Evolutionary conservation across 805 yeast genomes (phyloP).

Genomic region (Schizosaccharomyces lindneri): DNA sequence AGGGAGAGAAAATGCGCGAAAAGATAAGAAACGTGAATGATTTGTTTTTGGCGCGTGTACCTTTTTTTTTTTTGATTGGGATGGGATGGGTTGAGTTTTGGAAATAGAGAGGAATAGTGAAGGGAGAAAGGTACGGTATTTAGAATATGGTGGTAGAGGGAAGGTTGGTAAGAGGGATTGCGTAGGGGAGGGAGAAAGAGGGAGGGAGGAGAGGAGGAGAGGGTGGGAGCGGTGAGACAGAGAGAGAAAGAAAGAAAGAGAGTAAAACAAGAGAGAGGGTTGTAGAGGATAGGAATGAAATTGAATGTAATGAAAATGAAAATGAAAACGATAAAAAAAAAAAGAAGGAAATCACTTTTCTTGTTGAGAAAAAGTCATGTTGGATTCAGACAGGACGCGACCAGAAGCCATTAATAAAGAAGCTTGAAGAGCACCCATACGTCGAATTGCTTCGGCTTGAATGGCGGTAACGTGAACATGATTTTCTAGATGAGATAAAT

Average conservation of each 20-base stretch:
- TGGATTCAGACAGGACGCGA: neutral
- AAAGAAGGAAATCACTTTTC: neutral
- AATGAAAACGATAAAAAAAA: neutral
- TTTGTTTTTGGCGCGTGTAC: too few species aligned
- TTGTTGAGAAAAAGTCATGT: neutral
- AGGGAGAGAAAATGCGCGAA: too few species aligned
- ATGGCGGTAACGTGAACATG: conserved; percentile 25
- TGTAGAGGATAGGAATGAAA: neutral
- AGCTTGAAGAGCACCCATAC: conserved; percentile 33
- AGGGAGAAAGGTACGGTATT: too few species aligned
- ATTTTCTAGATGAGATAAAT: conserved; percentile 27
- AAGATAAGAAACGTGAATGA: too few species aligned
- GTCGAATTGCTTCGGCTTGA: conserved; percentile 28
- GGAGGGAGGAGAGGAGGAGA: neutral
- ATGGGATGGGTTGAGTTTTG: too few species aligned
- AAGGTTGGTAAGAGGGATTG: too few species aligned
- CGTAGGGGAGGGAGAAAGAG: too few species aligned
- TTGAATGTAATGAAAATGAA: too few species aligned
- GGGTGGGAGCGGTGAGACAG: neutral
- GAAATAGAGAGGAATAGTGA: too few species aligned
- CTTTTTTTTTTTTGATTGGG: too few species aligned
- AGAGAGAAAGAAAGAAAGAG: too few species aligned
- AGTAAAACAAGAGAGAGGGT: neutral
- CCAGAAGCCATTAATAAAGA: conserved; percentile 15
- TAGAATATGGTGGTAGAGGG: too few species aligned